Base-by-base conservation (phyloP, 139 green algal genomes). In the Chlorella sp. region DNA sequence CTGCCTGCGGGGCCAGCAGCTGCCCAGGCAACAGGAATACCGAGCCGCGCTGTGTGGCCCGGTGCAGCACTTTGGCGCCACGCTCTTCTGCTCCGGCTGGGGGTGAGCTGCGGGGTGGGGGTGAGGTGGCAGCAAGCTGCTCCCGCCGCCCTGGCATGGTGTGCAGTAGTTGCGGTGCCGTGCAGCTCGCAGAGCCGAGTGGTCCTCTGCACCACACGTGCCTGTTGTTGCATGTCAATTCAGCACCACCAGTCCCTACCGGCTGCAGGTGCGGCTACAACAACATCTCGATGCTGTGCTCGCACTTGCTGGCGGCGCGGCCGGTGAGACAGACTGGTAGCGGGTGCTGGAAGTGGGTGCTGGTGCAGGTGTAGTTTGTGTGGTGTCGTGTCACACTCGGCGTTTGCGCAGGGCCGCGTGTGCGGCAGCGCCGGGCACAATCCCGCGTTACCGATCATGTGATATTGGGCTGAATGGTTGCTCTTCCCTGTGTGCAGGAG, bases 191-290 rank as follows among this genome's bases (percentile, higher is more conserved):
- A n/a, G n/a, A n/a, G n/a, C n/a, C n/a, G n/a, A n/a, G n/a, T n/a
- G n/a, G n/a, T n/a, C n/a, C n/a, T n/a, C n/a, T n/a, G n/a, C n/a
- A n/a, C n/a, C n/a, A n/a, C n/a, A n/a, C n/a, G n/a, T n/a, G n/a
- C n/a, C n/a, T n/a, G n/a, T n/a, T n/a, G n/a, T n/a, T n/a, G n/a
- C n/a, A n/a, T n/a, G n/a, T n/a, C n/a, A n/a, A n/a, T n/a, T n/a
- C n/a, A n/a, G n/a, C n/a, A n/a, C n/a, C n/a, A n/a, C n/a, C n/a
- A n/a, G n/a, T n/a, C n/a, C n/a, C n/a, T n/a, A n/a, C n/a, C n/a
- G n/a, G n/a, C n/a, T n/a, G n/a, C 28, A 34, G 60, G 65, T 97
- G 94, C 82, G 94, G 94, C n/a, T 97, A 89, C 83, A 89, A 94
- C 60, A 97, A 97, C 87, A 92, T 95, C 20, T 93, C 95, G 87